Conservation (phyloP, 371 early-diverging fungal species). For the Mucor piriformis region DNA sequence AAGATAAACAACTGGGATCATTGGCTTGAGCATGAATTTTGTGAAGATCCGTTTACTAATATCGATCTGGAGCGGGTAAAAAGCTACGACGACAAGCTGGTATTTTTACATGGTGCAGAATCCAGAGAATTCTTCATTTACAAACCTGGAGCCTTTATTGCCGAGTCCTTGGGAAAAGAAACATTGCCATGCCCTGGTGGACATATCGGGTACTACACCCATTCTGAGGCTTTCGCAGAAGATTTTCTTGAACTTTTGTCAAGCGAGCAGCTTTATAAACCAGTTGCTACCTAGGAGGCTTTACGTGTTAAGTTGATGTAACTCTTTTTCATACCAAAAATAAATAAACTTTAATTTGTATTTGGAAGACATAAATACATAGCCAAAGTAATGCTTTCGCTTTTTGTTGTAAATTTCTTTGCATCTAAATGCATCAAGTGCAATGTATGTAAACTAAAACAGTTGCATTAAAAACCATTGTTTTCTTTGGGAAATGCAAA, state of each 20-base stretch:
- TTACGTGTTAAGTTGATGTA: too few species aligned
- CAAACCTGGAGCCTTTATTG: background rate
- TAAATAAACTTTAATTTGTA: too few species aligned
- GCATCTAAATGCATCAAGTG: too few species aligned
- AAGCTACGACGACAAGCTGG: background rate
- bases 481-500: too few species aligned
- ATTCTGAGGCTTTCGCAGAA: background rate
- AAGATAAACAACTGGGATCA: background rate
- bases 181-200: background rate
- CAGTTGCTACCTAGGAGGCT: too few species aligned
- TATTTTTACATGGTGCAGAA: background rate
- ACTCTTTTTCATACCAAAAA: too few species aligned
- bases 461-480: too few species aligned
- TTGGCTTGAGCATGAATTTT: background rate
- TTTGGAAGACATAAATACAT: too few species aligned
- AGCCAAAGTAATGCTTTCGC: too few species aligned
- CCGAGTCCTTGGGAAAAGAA: background rate
- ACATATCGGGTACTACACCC: background rate
- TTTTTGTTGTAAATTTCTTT: too few species aligned
- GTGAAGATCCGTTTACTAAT: background rate
- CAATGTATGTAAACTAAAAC: too few species aligned
- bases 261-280: too few species aligned
- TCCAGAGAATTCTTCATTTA: background rate
- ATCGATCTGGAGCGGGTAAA: background rate
- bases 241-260: background rate